Conservation (phyloP, 1,139 yeast genomes). For the Diutina neorugosa region DNA sequence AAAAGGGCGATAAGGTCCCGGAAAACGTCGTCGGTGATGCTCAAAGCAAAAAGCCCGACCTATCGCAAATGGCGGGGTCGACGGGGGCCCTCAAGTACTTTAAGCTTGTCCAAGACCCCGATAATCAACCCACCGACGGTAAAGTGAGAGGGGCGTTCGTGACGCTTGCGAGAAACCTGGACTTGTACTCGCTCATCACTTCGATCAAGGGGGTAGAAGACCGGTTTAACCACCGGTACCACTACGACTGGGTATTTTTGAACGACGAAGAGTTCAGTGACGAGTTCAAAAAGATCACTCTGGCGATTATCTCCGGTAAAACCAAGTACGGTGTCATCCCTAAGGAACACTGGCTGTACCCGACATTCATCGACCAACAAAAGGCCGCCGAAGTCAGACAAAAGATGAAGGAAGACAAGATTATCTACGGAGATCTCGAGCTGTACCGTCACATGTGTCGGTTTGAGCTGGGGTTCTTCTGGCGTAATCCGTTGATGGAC, state of each 20-base stretch:
- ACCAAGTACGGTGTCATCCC: constrained; percentile 64
- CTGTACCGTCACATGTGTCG: constrained; percentile 85
- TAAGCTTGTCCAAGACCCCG: constrained; percentile 2
- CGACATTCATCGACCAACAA: constrained; percentile 45
- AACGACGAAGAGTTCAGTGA: constrained; percentile 66
- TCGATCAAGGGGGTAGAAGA: constrained; percentile 67
- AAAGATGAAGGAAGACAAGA: constrained; percentile 35
- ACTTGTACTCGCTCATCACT: constrained; percentile 52
- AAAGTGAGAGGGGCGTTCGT: constrained; percentile 60
- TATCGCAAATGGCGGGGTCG: neutral
- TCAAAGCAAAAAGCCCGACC: neutral
- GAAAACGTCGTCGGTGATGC: neutral
- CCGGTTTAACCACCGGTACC: constrained; percentile 82
- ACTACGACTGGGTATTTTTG: constrained; percentile 81
- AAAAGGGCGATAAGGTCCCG: neutral
- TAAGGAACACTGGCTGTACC: constrained; percentile 57
- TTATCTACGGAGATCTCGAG: constrained; percentile 50
- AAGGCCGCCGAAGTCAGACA: constrained; percentile 43
- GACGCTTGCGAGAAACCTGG: constrained; percentile 70
- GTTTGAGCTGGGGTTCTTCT: constrained; percentile 83
- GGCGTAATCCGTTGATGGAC: constrained; percentile 57
- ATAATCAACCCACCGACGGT: neutral
- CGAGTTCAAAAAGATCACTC: constrained; percentile 41
- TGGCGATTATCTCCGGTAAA: constrained; percentile 39
- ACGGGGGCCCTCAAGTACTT: constrained; percentile 1